These are phyloP conservation scores for Penicillium flavigenum DNA, from an alignment of 495 filamentous ascomycete species.

Conservation along the genomic window DNA sequence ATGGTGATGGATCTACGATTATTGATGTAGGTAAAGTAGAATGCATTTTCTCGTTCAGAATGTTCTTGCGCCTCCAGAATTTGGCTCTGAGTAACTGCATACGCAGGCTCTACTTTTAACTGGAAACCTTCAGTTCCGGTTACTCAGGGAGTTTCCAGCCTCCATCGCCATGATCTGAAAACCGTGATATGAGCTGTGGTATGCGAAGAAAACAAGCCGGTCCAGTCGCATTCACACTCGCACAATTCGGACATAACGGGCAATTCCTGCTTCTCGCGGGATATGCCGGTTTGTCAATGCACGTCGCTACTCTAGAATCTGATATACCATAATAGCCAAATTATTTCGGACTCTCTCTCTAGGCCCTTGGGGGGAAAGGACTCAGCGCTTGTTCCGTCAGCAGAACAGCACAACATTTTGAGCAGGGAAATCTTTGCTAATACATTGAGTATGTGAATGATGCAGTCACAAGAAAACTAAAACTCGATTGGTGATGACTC, in stretches of 20 bases:
- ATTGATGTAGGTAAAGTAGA: no score
- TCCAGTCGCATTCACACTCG: background rate
- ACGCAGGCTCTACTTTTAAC: no score
- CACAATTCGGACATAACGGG: background rate
- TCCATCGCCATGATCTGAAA: slow-evolving; percentile 21
- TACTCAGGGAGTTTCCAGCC: slow-evolving; percentile 34
- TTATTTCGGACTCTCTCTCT: background rate
- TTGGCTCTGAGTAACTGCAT: no score
- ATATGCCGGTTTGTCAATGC: background rate
- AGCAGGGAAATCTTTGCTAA: background rate
- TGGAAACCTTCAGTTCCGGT: slow-evolving; percentile 5
- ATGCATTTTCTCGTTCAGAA: no score
- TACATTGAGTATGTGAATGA: background rate
- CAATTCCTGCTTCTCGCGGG: background rate
- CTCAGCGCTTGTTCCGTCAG: background rate
- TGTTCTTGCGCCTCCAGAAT: no score
- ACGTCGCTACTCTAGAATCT: background rate
- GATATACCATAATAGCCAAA: background rate
- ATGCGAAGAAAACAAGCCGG: slow-evolving; percentile 18
- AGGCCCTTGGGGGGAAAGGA: background rate
- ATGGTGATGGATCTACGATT: no score
- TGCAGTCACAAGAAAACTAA: background rate
- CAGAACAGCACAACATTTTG: background rate
- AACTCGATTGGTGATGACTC: background rate
- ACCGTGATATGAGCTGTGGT: slow-evolving; percentile 22